Conservation (phyloP, 805 yeast genomes). For the Zygosaccharomyces rouxii region DNA sequence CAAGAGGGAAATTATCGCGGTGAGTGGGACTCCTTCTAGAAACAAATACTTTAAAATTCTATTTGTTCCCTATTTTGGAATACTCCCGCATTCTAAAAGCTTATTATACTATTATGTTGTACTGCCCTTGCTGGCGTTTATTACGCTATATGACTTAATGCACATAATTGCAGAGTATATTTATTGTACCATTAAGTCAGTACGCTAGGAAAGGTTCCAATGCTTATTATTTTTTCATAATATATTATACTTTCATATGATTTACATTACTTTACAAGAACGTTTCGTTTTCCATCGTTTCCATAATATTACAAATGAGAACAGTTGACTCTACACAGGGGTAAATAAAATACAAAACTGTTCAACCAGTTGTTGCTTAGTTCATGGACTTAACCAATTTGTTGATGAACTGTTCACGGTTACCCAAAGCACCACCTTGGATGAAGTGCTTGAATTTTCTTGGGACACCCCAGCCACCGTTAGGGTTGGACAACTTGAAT, state of each 20-base stretch:
- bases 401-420: conserved; percentile 95
- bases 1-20: background rate
- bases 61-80: background rate
- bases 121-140: too few species aligned
- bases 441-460: conserved; percentile 96
- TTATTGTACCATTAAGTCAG: too few species aligned
- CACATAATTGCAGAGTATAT: too few species aligned
- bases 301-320: background rate
- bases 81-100: background rate
- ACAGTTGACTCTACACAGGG: conserved; percentile 4
- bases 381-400: conserved; percentile 90
- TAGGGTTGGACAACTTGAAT: conserved; percentile 93
- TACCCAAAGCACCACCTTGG: conserved; percentile 98
- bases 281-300: background rate
- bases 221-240: too few species aligned
- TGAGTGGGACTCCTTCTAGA: background rate
- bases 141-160: too few species aligned
- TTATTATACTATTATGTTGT: background rate
- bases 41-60: background rate
- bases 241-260: too few species aligned
- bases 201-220: too few species aligned
- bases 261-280: too few species aligned
- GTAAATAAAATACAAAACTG: conserved; percentile 6
- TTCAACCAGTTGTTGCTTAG: conserved; percentile 41
- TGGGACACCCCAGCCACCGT: conserved; percentile 96